Evolutionary conservation across 2,329 filamentous ascomycete genomes (phyloP), one percentile per base, ranked within the genome.

Genomic region (Penicillium oxalicum): DNA sequence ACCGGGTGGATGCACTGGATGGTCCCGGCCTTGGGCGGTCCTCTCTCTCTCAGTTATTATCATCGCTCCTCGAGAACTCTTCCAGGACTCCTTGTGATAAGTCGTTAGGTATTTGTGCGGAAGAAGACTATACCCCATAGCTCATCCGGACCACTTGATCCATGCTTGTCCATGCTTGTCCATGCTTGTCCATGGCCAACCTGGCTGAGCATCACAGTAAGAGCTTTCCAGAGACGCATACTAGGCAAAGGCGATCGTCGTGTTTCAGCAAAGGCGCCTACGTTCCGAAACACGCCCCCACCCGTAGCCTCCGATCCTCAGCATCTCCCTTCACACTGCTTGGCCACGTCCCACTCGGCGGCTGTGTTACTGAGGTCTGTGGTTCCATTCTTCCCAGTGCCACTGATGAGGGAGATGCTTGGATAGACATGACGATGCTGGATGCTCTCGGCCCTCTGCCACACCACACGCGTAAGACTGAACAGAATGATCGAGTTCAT

Each of bases 251-350:
- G 41, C 29, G 47, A 48, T 55, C 47, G 45, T 25, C 46, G 38
- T 55, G 54, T 56, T 56, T 56, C 54, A 56, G 49, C 45, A 40
- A 42, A 49, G 48, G 57, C 58, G 58, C 57, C 48, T 32, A 32
- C 7, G 8, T 58, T 60, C 58, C 59, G 58, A 60, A 60, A 60
- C 58, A 58, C 50, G 53, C 56, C 58, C 52, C 40, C 44, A 41
- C 45, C 29, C 33, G 35, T 32, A 54, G 37, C 39, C 49, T 48
- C 56, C 56, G 54, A 58, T 53, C 57, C 29, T 32, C 29, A 32
- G 29, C 7, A 32, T 32, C 8, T 32, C 50, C 50, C 38, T 37
- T 48, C 57, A 38, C 48, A 40, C 34, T 18, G 18, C 18, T 9
- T 47, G 40, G 34, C 43, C 33, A 44, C 47, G 47, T 53, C 51